These are phyloP conservation scores for Helichrysum umbraculigerum DNA, from an alignment of 129 eudicot species.

Conservation along the genomic window DNA sequence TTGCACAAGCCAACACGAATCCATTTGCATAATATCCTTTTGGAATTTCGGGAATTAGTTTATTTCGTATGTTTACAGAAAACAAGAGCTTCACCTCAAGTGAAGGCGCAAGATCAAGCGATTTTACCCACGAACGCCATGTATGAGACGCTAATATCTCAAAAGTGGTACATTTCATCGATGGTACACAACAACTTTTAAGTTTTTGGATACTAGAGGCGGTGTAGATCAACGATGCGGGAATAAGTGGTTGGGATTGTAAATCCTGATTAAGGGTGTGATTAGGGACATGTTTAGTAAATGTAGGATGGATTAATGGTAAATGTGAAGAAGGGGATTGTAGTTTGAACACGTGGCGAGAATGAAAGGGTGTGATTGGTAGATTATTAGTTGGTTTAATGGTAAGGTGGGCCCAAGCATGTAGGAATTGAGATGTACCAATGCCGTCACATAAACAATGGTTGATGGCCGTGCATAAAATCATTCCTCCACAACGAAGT, in stretches of 20 bases:
- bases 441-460: conserved; percentile 93
- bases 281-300: conserved; percentile 28
- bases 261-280: conserved; percentile 43
- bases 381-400: conserved; percentile 29
- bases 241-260: conserved; percentile 67
- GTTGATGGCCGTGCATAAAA: conserved; percentile 72
- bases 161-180: conserved; percentile 77
- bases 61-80: conserved; percentile 63
- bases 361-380: conserved; percentile 64
- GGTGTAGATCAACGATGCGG: conserved; percentile 66
- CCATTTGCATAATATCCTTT: conserved; percentile 88
- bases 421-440: conserved; percentile 81
- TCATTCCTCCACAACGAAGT: conserved; percentile 83
- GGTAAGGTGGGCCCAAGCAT: conserved; percentile 84
- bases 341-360: conserved; percentile 72
- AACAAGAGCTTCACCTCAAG: conserved; percentile 65
- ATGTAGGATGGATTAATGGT: conserved; percentile 47
- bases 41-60: conserved; percentile 46
- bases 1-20: conserved; percentile 82
- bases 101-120: conserved; percentile 56
- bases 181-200: conserved; percentile 57
- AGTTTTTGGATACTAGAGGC: conserved; percentile 52
- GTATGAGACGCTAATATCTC: conserved; percentile 86
- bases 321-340: conserved; percentile 45
- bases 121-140: conserved; percentile 87